Evolutionary conservation across 1,139 yeast genomes (phyloP).

Genomic region (Arxiozyma slooffiae): DNA sequence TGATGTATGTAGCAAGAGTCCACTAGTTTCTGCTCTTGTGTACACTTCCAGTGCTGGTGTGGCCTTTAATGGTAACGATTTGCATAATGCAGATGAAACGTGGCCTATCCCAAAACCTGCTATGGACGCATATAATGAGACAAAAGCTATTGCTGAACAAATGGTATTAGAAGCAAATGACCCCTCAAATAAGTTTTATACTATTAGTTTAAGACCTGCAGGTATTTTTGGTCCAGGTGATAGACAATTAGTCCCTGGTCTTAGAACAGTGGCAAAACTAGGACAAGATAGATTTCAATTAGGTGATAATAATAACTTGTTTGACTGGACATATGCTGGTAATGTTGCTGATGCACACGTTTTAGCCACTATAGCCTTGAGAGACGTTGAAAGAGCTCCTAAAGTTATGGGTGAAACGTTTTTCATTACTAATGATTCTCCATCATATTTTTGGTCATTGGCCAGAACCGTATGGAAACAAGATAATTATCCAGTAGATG

Average conservation of each 20-base stretch:
- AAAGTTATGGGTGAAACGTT: conserved; percentile 75
- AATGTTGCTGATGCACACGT: conserved; percentile 97
- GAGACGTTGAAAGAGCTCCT: conserved; percentile 36
- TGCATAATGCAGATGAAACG: conserved; percentile 82
- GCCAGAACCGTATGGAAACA: conserved; percentile 97
- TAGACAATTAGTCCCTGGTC: conserved; percentile 89
- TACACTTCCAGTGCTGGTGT: conserved; percentile 98
- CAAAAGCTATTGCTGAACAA: conserved; percentile 86
- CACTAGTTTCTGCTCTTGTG: conserved; percentile 57
- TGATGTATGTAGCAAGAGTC: conserved; percentile 39
- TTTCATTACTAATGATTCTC: conserved; percentile 87
- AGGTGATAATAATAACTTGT: conserved; percentile 86
- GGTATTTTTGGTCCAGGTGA: conserved; percentile 99
- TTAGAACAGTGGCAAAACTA: conserved; percentile 68
- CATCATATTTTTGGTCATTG: conserved; percentile 93
- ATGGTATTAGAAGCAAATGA: conserved; percentile 66
- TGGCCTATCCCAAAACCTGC: conserved; percentile 88
- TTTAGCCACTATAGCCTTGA: conserved; percentile 70
- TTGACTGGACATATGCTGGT: conserved; percentile 98
- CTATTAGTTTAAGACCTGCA: conserved; percentile 90
- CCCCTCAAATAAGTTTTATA: conserved; percentile 44
- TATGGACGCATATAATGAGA: conserved; percentile 95
- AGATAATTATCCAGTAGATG: conserved; percentile 68
- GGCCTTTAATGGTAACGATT: conserved; percentile 84
- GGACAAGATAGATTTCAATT: conserved; percentile 90